Percentiles rank a stretch among this genome's conserved stretches.
Conservation (phyloP, 139 green algal genomes). For the Chlorella sorokiniana region DNA sequence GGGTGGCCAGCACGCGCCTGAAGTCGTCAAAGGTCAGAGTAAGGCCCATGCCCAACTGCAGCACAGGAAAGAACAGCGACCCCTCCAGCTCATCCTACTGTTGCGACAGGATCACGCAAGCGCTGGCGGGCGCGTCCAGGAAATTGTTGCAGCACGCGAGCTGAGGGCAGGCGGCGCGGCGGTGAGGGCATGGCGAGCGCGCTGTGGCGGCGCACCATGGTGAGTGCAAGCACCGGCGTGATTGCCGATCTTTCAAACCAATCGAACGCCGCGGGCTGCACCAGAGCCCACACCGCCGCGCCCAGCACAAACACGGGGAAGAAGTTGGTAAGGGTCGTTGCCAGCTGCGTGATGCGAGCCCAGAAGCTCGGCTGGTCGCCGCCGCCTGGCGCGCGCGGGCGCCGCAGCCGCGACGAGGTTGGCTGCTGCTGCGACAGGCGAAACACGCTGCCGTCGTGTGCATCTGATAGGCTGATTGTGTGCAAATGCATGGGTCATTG, state of each 20-base stretch:
- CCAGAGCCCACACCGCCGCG: constrained; percentile 47
- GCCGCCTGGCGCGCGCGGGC: neutral
- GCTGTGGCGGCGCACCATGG: constrained; percentile 49
- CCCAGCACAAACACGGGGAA: constrained; percentile 75
- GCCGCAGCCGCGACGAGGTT: neutral
- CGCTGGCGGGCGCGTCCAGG: no score
- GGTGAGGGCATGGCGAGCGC: neutral
- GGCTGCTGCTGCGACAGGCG: neutral
- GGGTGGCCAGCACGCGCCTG: constrained; percentile 45
- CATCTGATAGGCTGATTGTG: no score
- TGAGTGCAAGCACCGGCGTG: constrained; percentile 55
- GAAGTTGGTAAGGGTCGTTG: constrained; percentile 43
- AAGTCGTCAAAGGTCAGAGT: constrained; percentile 70
- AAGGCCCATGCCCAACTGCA: constrained; percentile 72
- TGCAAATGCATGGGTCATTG: no score
- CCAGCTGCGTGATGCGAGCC: neutral
- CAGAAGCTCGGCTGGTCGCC: neutral
- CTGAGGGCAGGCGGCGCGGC: no score
- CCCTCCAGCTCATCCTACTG: neutral
- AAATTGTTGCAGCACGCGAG: no score
- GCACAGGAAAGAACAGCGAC: neutral
- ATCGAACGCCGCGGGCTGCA: constrained; percentile 49
- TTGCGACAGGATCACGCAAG: no score
- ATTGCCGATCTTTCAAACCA: constrained; percentile 58
- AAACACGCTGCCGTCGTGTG: no score